Conservation (phyloP, 1,284 basidiomycete species). For the Agaricales sp. region DNA sequence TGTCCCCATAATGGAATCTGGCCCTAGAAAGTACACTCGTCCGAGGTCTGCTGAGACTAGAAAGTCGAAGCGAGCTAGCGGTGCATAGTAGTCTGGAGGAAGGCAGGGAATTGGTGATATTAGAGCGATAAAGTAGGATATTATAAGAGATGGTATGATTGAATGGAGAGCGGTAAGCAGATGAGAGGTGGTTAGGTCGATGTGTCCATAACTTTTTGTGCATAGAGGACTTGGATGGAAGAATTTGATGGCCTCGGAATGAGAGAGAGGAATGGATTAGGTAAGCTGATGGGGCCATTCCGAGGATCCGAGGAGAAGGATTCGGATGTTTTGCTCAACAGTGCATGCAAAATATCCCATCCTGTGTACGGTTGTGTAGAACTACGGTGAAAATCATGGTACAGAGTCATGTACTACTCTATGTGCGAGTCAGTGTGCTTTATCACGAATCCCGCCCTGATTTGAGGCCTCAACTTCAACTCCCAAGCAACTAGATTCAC, state of each 20-base stretch:
- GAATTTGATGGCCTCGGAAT: no score
- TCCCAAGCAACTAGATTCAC: conserved; percentile 75
- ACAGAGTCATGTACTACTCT: conserved; percentile 4
- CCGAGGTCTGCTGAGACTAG: no score
- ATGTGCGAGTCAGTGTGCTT: conserved; percentile 1
- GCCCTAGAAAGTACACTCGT: no score
- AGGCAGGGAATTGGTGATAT: no score
- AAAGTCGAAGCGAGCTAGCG: no score
- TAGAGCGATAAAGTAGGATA: no score
- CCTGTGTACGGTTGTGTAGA: background rate
- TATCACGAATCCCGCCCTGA: conserved; percentile 40
- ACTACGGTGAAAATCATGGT: no score
- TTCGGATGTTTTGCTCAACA: background rate
- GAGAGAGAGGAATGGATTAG: no score
- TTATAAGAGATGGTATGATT: background rate
- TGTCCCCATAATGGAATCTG: no score
- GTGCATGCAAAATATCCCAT: background rate
- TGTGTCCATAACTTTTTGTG: background rate
- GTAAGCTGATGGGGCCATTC: no score
- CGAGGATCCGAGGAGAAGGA: background rate
- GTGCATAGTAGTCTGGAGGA: no score
- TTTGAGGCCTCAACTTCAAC: conserved; percentile 47
- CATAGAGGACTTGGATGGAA: background rate
- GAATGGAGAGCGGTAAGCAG: background rate
- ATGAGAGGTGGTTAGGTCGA: background rate